A percentile compares a stretch with the other conserved stretches of the same genome.
Evolutionary conservation across 306 rosid genomes (phyloP).

Genomic region (Rosa persica): DNA sequence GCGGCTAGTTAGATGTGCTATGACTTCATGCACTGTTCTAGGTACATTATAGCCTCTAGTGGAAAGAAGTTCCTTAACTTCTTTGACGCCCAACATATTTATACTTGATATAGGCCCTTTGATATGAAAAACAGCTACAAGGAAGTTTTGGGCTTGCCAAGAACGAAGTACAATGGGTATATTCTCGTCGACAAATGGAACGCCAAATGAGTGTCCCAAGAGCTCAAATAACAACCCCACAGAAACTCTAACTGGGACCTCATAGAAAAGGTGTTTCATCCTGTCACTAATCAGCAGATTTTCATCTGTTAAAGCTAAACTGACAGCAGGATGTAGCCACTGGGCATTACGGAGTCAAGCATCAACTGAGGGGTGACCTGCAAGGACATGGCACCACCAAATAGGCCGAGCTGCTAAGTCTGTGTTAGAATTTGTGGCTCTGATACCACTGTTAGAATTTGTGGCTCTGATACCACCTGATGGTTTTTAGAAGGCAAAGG

Average conservation of each 20-base stretch:
- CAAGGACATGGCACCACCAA: slow-evolving; percentile 96
- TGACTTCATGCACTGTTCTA: slow-evolving; percentile 84
- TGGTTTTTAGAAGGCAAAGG: too few relatives aligned
- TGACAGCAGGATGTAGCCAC: slow-evolving; percentile 88
- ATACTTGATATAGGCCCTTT: slow-evolving; percentile 55
- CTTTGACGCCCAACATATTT: slow-evolving; percentile 80
- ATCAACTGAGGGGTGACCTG: slow-evolving; percentile 59
- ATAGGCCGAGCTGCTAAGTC: slow-evolving; percentile 78
- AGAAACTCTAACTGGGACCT: slow-evolving; percentile 95
- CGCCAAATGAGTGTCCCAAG: slow-evolving; percentile 87
- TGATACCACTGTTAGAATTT: too few relatives aligned
- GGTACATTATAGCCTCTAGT: slow-evolving; percentile 76
- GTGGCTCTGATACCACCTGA: too few relatives aligned
- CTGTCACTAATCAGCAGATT: slow-evolving; percentile 72
- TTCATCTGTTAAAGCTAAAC: slow-evolving; percentile 81
- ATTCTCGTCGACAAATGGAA: slow-evolving; percentile 74
- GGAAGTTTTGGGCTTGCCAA: slow-evolving; percentile 91
- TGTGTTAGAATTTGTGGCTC: too few relatives aligned
- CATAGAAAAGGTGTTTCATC: slow-evolving; percentile 88
- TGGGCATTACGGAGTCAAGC: slow-evolving; percentile 73
- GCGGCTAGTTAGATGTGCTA: slow-evolving; percentile 73
- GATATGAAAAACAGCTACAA: slow-evolving; percentile 75
- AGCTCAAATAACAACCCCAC: slow-evolving; percentile 93
- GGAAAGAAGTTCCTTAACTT: slow-evolving; percentile 92
- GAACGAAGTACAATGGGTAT: slow-evolving; percentile 87